Evolutionary conservation across 1,284 basidiomycete genomes (phyloP).

Genomic region (Earliella scabrosa): DNA sequence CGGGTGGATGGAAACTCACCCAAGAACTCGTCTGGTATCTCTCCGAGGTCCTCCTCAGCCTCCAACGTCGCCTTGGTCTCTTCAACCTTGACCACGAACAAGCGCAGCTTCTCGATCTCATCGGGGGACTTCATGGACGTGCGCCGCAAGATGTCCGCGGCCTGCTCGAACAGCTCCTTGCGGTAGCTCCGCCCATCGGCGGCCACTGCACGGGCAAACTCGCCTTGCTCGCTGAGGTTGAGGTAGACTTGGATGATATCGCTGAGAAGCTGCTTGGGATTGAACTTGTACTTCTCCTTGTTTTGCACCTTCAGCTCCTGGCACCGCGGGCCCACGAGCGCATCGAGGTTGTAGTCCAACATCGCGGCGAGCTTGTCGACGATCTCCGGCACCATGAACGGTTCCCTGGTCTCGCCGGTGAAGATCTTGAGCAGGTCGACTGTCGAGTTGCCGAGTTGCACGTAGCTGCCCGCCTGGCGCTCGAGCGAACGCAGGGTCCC

Average conservation of each 20-base stretch:
- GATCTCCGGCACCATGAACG: constrained; percentile 97
- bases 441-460: constrained; percentile 86
- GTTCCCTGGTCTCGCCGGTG: constrained; percentile 88
- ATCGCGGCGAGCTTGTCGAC: constrained; percentile 96
- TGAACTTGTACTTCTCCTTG: constrained; percentile 89
- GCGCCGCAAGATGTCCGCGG: constrained; percentile 71
- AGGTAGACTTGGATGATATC: constrained; percentile 93
- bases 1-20: constrained; percentile 50
- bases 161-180: constrained; percentile 84
- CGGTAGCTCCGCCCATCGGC: constrained; percentile 92
- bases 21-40: constrained; percentile 94
- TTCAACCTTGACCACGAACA: constrained; percentile 87
- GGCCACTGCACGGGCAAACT: constrained; percentile 91
- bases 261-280: constrained; percentile 82
- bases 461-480: constrained; percentile 85
- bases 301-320: constrained; percentile 87
- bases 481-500: constrained; percentile 81
- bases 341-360: constrained; percentile 94
- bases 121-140: constrained; percentile 77
- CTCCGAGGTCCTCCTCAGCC: constrained; percentile 92
- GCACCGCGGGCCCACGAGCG: constrained; percentile 87
- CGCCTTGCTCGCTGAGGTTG: constrained; percentile 81
- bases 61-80: constrained; percentile 78
- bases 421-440: constrained; percentile 91
- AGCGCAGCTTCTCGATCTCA: constrained; percentile 77